Evolutionary conservation across 805 yeast species (phyloP), one percentile per base, ranked within the genome.

Genomic region (Nakazawaea ishiwadae): DNA sequence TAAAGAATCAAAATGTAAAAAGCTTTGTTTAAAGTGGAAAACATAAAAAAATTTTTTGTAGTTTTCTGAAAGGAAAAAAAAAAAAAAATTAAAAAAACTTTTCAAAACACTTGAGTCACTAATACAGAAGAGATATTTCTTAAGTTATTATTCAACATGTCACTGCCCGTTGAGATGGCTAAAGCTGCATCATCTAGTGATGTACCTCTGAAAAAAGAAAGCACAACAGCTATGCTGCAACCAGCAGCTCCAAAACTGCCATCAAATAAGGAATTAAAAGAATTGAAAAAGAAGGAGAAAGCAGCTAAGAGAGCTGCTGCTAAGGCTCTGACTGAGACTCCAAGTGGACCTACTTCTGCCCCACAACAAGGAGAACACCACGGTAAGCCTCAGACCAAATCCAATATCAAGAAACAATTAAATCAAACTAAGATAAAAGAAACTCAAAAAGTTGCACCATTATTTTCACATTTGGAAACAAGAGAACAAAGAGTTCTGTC

Each of bases 241-340:
- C 10, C 26, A 8, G 26, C 26, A 23, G 26, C 26, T 23, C 26
- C 26, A 23, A 42, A 64, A 42, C 59, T 82, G 36, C 44, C 32
- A 33, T 63, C 85, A 8, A 86, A 86, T 50, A 89, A 88, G 53
- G 95, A 90, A 60, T 69, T 87, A 47, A 90, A 90, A 59, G 96
- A 87, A 52, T 66, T 81, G 59, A 86, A 88, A 59, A 90, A 89
- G 68, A 78, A 78, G 52, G 96, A 89, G 55, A 90, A 91, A 64
- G 93, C 93, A 11, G 95, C 93, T 30, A 86, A 87, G 59, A 73
- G 98, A 58, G 93, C 96, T 2, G 96, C 96, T 2, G 78, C 81
- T 48, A 89, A 86, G 56, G 84, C 75, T 50, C 81, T 79, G 6
- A 73, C 68, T 38, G 89, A 64, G 44, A 46, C 32, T 20, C 36